phyloP scores from a whole-genome alignment of 2,329 filamentous ascomycete genomes.

The Trichoderma sp. region DNA sequence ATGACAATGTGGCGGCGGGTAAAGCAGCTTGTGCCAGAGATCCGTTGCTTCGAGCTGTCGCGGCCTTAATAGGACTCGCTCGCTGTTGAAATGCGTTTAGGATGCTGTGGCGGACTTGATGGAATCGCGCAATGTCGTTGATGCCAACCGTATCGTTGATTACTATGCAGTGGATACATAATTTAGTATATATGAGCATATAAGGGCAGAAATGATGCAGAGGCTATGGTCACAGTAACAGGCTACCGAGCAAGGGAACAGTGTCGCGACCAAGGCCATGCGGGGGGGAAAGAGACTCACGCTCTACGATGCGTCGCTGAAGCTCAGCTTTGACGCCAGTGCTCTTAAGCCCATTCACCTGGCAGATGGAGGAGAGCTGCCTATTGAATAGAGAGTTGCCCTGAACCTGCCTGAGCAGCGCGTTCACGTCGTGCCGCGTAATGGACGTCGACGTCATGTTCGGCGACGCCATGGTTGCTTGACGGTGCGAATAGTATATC shows the following conservation, averaged over 20 bases:
- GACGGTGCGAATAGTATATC: background rate
- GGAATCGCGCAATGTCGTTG: slow-evolving; percentile 40
- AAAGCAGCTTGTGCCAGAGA: slow-evolving; percentile 13
- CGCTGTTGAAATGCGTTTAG: slow-evolving; percentile 33
- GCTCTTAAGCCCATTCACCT: slow-evolving; percentile 68
- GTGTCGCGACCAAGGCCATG: background rate
- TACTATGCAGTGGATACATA: slow-evolving; percentile 30
- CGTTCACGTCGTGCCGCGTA: slow-evolving; percentile 42
- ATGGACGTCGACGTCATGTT: slow-evolving; percentile 29
- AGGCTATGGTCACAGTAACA: background rate
- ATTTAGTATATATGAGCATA: slow-evolving; percentile 1
- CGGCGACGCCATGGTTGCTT: slow-evolving; percentile 27
- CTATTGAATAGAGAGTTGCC: slow-evolving; percentile 49
- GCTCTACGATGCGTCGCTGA: slow-evolving; percentile 70
- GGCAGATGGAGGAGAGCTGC: slow-evolving; percentile 74
- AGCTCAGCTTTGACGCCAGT: slow-evolving; percentile 83
- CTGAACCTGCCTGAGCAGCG: slow-evolving; percentile 45
- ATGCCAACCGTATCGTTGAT: slow-evolving; percentile 39
- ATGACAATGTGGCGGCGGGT: slow-evolving; percentile 13
- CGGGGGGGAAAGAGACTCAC: slow-evolving; percentile 53
- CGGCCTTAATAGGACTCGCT: slow-evolving; percentile 27
- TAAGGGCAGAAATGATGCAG: too few species aligned
- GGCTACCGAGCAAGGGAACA: background rate
- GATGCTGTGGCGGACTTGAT: slow-evolving; percentile 44
- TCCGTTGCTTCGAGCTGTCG: slow-evolving; percentile 21